Conservation (phyloP, 2,329 filamentous ascomycete genomes). For the Colletotrichum chrysophilum region DNA sequence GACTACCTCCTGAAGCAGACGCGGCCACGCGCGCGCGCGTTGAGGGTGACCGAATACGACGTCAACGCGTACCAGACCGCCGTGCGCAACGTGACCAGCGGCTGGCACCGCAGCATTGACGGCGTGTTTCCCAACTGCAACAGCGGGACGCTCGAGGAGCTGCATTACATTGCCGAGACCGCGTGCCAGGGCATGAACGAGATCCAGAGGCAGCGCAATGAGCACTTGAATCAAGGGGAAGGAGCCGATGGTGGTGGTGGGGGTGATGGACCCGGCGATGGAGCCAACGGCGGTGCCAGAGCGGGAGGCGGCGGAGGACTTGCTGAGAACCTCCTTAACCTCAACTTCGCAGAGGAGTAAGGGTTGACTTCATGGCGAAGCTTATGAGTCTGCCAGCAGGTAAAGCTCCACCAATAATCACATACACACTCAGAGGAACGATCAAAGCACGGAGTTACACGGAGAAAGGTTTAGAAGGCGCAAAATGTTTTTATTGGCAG, state of each 20-base stretch:
- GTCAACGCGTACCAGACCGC: conserved; percentile 39
- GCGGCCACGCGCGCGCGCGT: conserved; percentile 23
- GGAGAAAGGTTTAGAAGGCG: not conserved
- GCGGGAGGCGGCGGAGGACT: not conserved
- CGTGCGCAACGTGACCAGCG: conserved; percentile 44
- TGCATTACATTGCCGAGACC: conserved; percentile 49
- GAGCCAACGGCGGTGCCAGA: not conserved
- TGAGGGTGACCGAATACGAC: conserved; percentile 38
- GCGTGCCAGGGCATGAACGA: conserved; percentile 49
- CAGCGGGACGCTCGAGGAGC: conserved; percentile 45
- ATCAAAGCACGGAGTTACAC: not conserved
- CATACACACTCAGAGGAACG: too few species aligned
- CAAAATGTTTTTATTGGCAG: not conserved
- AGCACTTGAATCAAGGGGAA: not conserved
- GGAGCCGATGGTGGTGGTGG: not conserved
- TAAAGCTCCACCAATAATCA: not conserved
- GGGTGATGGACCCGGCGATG: not conserved
- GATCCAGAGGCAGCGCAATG: conserved; percentile 35
- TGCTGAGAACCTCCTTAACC: conserved; percentile 16
- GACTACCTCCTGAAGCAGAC: conserved; percentile 27
- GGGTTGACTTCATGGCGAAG: not conserved
- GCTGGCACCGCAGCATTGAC: conserved; percentile 48
- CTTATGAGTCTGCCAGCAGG: too few species aligned
- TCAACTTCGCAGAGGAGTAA: conserved; percentile 13
- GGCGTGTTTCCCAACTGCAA: conserved; percentile 50